Percentiles rank a stretch among this genome's conserved stretches.
phyloP scores from a whole-genome alignment of 495 filamentous ascomycete genomes.

The Pyrenula massariospora region DNA sequence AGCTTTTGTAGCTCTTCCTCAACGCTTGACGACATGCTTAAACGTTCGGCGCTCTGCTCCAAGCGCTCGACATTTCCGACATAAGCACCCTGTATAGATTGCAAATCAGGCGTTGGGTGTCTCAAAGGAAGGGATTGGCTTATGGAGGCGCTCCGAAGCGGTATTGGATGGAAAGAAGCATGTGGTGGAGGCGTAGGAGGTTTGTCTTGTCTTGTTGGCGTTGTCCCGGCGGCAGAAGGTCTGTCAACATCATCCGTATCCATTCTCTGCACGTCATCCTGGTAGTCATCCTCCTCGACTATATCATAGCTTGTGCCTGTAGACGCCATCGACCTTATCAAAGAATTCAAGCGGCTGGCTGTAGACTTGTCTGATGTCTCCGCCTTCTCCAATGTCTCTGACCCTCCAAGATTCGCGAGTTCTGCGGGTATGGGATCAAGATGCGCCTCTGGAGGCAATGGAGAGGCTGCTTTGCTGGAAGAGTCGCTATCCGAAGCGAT shows the following conservation, averaged over 20 bases:
- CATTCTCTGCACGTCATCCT: not conserved
- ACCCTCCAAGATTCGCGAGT: conserved; percentile 17
- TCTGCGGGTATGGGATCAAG: conserved; percentile 17
- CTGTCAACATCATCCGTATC: not conserved
- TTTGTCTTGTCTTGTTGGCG: not conserved
- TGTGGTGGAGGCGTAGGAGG: not conserved
- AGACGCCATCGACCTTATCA: conserved; percentile 30
- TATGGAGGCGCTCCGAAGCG: conserved; percentile 48
- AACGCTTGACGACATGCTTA: conserved; percentile 70
- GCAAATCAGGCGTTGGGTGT: conserved; percentile 68
- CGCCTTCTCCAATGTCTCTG: conserved; percentile 13
- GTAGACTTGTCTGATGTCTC: conserved; percentile 13
- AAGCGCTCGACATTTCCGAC: conserved; percentile 69
- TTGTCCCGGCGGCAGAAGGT: not conserved
- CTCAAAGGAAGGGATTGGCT: conserved; percentile 48
- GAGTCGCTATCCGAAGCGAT: conserved; percentile 23
- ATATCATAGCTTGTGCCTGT: conserved; percentile 26
- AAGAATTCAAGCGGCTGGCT: conserved; percentile 19
- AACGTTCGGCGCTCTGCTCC: conserved; percentile 68
- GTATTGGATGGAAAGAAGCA: conserved; percentile 21
- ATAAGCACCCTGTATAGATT: conserved; percentile 62
- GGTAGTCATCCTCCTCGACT: conserved; percentile 34
- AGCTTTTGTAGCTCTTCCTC: conserved; percentile 72
- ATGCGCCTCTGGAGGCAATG: conserved; percentile 47
- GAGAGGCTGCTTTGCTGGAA: conserved; percentile 76